These are phyloP conservation scores for Suillus luteus DNA, from an alignment of 768 basidiomycete genomes.

Conservation along the genomic window DNA sequence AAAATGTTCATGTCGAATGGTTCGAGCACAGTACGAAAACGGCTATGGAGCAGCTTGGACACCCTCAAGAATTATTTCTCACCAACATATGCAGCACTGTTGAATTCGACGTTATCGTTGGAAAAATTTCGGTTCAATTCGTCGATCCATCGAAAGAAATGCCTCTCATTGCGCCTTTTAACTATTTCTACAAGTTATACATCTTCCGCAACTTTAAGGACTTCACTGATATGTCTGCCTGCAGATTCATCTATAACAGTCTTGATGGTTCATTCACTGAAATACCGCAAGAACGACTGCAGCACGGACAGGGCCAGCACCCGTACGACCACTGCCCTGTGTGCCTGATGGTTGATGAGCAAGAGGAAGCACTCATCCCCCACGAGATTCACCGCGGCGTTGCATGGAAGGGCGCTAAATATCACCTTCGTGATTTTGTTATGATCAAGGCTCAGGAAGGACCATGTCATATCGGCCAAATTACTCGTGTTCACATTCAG, in stretches of 20 bases:
- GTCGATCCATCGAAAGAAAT: slow-evolving; percentile 25
- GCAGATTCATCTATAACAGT: slow-evolving; percentile 55
- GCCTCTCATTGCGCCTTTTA: slow-evolving; percentile 32
- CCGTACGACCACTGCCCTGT: slow-evolving; percentile 56
- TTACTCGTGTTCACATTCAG: slow-evolving; percentile 35
- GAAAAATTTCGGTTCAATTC: slow-evolving; percentile 49
- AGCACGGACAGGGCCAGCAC: slow-evolving; percentile 2
- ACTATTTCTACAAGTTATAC: slow-evolving; percentile 61
- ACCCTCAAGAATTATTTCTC: slow-evolving; percentile 68
- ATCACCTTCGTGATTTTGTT: slow-evolving; percentile 65
- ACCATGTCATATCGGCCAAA: slow-evolving; percentile 58
- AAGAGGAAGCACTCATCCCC: slow-evolving; percentile 33
- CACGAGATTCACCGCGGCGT: slow-evolving; percentile 43
- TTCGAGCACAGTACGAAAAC: slow-evolving; percentile 69
- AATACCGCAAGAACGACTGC: slow-evolving; percentile 33
- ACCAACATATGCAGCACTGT: slow-evolving; percentile 53
- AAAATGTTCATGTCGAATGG: slow-evolving; percentile 69
- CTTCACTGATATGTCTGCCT: neutral
- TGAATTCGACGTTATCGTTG: slow-evolving; percentile 42
- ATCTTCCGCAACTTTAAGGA: neutral
- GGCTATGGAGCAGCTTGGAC: slow-evolving; percentile 57
- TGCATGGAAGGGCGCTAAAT: slow-evolving; percentile 46
- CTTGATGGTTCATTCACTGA: slow-evolving; percentile 47
- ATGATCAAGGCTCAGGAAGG: slow-evolving; percentile 49
- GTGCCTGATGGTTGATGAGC: slow-evolving; percentile 42